A percentile compares a stretch with the other conserved stretches of the same genome.
Conservation (phyloP, 1,284 basidiomycete genomes). For the Schizophyllum amplum region DNA sequence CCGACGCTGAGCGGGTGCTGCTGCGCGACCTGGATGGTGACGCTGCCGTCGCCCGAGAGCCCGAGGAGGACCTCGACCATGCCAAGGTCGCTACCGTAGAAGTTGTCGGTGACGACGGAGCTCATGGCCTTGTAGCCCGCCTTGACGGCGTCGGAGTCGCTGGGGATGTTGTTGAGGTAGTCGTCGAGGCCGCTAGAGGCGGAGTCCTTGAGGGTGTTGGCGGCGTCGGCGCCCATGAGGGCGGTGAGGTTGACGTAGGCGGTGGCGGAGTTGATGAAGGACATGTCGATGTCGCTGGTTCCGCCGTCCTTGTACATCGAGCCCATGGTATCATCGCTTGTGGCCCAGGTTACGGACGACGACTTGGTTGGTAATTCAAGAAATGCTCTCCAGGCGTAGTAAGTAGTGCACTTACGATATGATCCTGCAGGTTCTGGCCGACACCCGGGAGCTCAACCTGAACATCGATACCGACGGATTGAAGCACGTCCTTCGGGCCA, state of each 20-base stretch:
- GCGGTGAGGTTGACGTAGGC: constrained; percentile 45
- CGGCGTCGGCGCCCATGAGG: constrained; percentile 30
- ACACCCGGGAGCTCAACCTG: constrained; percentile 27
- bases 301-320: constrained; percentile 2
- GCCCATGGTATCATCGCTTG: constrained; percentile 15
- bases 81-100: constrained; percentile 36
- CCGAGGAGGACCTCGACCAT: constrained; percentile 57
- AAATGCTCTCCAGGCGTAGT: no score
- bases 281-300: constrained; percentile 32
- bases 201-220: constrained; percentile 10
- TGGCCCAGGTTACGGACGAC: constrained; percentile 2
- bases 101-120: constrained; percentile 33
- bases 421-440: constrained; percentile 61
- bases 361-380: no score
- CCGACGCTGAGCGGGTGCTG: constrained; percentile 53
- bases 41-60: constrained; percentile 37
- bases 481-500: constrained; percentile 8
- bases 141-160: constrained; percentile 38
- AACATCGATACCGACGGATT: constrained; percentile 16
- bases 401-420: constrained; percentile 30
- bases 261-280: constrained; percentile 54
- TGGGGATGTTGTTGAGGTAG: constrained; percentile 33
- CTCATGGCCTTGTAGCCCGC: constrained; percentile 61
- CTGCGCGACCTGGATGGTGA: constrained; percentile 57
- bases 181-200: neutral